Conservation (phyloP, 2,329 filamentous ascomycete genomes). For the Fonsecaea monophora region DNA sequence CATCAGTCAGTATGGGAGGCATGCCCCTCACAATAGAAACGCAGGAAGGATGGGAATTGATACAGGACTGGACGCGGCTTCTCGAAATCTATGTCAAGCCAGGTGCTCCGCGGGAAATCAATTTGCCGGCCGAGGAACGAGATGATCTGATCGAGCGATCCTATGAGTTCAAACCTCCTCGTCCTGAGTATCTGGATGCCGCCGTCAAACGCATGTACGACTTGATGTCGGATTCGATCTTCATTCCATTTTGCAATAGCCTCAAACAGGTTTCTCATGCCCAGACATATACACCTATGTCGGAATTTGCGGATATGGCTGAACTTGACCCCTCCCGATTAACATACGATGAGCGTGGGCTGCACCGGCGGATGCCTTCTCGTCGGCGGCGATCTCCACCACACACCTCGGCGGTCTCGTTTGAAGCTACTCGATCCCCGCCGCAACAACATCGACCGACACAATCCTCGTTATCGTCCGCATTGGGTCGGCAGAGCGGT, state of each 20-base stretch:
- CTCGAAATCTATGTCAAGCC: slow-evolving; percentile 89
- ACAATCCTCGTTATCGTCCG: slow-evolving; percentile 46
- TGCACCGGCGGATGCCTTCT: slow-evolving; percentile 31
- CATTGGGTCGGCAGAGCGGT: slow-evolving; percentile 46
- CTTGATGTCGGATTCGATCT: slow-evolving; percentile 94
- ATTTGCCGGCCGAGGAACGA: slow-evolving; percentile 83
- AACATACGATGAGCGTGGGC: slow-evolving; percentile 39
- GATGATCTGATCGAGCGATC: slow-evolving; percentile 76
- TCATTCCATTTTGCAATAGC: slow-evolving; percentile 87
- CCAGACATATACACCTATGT: slow-evolving; percentile 50
- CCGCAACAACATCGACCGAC: slow-evolving; percentile 41
- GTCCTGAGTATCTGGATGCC: slow-evolving; percentile 77
- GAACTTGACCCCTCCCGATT: slow-evolving; percentile 43
- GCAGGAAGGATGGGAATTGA: slow-evolving; percentile 71
- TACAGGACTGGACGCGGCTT: slow-evolving; percentile 83
- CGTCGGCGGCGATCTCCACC: slow-evolving; percentile 38
- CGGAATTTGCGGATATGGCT: slow-evolving; percentile 50
- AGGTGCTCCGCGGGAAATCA: slow-evolving; percentile 85
- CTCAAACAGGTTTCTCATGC: slow-evolving; percentile 58
- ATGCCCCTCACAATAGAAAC: slow-evolving; percentile 58
- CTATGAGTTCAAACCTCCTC: slow-evolving; percentile 66
- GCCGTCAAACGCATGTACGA: slow-evolving; percentile 91
- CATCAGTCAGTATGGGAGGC: slow-evolving; percentile 58
- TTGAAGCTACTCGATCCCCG: slow-evolving; percentile 39
- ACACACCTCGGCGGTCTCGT: slow-evolving; percentile 38